Base-by-base conservation (phyloP, 352 stramenopile species). In the Thalassiosira sp. region DNA sequence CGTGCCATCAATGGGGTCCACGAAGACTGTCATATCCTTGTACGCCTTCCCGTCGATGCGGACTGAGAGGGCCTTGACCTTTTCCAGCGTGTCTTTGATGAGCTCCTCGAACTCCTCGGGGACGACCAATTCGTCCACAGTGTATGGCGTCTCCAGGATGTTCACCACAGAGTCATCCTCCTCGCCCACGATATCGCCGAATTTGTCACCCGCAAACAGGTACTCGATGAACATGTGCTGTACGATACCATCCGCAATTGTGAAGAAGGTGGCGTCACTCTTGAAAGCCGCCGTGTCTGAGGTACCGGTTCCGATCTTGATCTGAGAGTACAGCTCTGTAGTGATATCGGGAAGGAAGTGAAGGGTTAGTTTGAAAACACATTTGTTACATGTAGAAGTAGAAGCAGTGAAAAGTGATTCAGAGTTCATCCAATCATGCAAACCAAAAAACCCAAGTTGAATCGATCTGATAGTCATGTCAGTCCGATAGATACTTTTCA, bases 1-100 rank as follows among this genome's bases (percentile, higher is more conserved):
- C 18, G 82, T 89, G 15, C 82, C 82, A 40, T 89, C 82, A 48
- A 89, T 89, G 3, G 82, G 82, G 63, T 89, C 82, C 25, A 89
- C 79, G 45, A 89, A 89, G 22, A 86, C 73, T 18, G 76, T 88
- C 24, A 85, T 59, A 15, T 81, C 48, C 20, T 73, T 46, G 48
- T 86, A 88, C 1, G 52, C 52, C 25, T 60, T 40, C 25, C 52
- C 27, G 35, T 68, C 59, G 45, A 68, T 68, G 25, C 43, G 40
- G 35, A 11, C 31, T 27, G 43, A 49, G 6, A 68, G 62, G 27
- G 33, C 72, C 37, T 87, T 65, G 16, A 89, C 48, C 33, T 65
- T 58, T 18, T 45, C 53, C 18, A 76, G 59, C 18, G 59, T 68
- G 1, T 35, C 20, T 11, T 16, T 49, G 22, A 68, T 24, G 43